Evolutionary conservation across 164 flowering plant species (phyloP).

Genomic region (Berberis thunbergii): DNA sequence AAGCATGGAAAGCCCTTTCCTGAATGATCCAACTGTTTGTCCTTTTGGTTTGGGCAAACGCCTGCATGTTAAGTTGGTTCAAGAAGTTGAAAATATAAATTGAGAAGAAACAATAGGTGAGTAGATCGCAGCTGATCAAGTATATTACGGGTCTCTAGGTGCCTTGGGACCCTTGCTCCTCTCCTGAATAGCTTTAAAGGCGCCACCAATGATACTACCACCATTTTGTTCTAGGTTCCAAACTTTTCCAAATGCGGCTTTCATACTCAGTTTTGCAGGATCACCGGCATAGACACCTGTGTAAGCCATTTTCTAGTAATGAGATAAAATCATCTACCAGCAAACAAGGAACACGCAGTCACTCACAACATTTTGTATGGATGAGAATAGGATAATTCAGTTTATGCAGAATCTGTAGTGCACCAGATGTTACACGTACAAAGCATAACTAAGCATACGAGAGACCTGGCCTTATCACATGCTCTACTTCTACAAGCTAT

Average conservation of each 20-base stretch:
- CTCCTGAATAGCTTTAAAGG: constrained; percentile 67
- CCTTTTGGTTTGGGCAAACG: constrained; percentile 85
- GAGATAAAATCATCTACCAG: not conserved
- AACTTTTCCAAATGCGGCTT: constrained; percentile 95
- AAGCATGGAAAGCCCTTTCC: constrained; percentile 72
- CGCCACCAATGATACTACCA: constrained; percentile 85
- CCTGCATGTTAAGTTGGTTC: constrained; percentile 32
- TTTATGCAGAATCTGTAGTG: no score
- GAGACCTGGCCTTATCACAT: no score
- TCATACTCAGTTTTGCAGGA: constrained; percentile 95
- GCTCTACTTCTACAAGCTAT: no score
- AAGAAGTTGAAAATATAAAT: constrained; percentile 7
- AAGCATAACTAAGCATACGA: no score
- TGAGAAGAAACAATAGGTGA: not conserved
- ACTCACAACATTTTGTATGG: no score
- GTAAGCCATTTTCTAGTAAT: constrained; percentile 6
- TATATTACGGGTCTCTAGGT: constrained; percentile 74
- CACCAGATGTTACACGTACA: no score
- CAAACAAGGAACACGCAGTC: no score
- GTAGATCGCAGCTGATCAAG: constrained; percentile 3
- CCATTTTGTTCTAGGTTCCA: constrained; percentile 92
- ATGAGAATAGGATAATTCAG: no score
- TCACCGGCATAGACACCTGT: constrained; percentile 98
- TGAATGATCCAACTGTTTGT: constrained; percentile 96
- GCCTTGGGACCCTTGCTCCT: constrained; percentile 46